Conservation (phyloP, 805 yeast genomes). For the Yarrowia keelungensis region DNA sequence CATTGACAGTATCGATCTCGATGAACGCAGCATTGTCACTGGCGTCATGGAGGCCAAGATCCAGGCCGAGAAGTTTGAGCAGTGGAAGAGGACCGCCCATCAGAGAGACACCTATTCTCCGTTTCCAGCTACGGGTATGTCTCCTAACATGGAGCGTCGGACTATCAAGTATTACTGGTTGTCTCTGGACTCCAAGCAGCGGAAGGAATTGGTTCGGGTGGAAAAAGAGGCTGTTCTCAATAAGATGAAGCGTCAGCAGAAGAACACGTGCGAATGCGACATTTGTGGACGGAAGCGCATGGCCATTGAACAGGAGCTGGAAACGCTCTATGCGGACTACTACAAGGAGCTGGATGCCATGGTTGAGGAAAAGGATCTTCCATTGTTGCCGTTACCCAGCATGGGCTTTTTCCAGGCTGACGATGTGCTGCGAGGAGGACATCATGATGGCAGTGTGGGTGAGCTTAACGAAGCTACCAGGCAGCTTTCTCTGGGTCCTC, state of each 20-base stretch:
- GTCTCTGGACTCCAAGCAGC: slow-evolving; percentile 63
- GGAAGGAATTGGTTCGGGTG: slow-evolving; percentile 65
- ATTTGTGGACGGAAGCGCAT: slow-evolving; percentile 77
- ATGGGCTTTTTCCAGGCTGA: slow-evolving; percentile 9
- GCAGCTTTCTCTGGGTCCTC: neutral
- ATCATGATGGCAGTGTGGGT: neutral
- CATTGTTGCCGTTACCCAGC: slow-evolving; percentile 9
- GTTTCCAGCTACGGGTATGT: slow-evolving; percentile 50
- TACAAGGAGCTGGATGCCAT: slow-evolving; percentile 57
- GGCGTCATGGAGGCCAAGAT: slow-evolving; percentile 35
- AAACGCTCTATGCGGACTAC: slow-evolving; percentile 71
- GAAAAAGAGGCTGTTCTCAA: slow-evolving; percentile 74
- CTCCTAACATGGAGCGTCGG: slow-evolving; percentile 59
- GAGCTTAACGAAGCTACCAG: neutral
- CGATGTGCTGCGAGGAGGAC: slow-evolving; percentile 8
- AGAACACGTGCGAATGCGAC: slow-evolving; percentile 68
- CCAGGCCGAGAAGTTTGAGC: slow-evolving; percentile 21
- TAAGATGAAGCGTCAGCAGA: slow-evolving; percentile 66
- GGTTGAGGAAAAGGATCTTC: slow-evolving; percentile 18
- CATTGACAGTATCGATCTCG: slow-evolving; percentile 20
- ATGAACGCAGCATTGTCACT: slow-evolving; percentile 26
- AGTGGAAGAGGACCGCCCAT: slow-evolving; percentile 4
- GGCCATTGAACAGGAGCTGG: slow-evolving; percentile 78
- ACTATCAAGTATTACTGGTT: slow-evolving; percentile 70
- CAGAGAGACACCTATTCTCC: slow-evolving; percentile 6